Evolutionary conservation across 163 green algal species (phyloP), one percentile per base, ranked within the genome.

Genomic region (Picocystis sp.): DNA sequence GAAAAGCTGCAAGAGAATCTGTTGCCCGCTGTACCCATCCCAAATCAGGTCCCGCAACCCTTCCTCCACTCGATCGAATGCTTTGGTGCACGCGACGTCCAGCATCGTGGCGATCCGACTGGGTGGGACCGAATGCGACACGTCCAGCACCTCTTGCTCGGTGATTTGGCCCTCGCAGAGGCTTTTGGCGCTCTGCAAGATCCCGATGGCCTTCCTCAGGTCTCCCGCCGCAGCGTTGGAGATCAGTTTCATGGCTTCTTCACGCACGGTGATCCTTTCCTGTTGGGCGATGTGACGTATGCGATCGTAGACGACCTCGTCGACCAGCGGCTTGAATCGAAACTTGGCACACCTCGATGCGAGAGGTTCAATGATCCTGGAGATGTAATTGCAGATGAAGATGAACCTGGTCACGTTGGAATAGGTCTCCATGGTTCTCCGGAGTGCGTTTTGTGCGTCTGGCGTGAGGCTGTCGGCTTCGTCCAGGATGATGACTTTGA

Each of bases 301-400:
- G 45, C 87, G 76, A 21, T 75, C 66, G 23, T 59, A 53, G 77
- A 95, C 93, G 22, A 89, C 69, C 17, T 74, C 74, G 12, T 66
- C 60, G 50, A 82, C 74, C 58, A 97, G 66, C 15, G 88, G 84
- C 65, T 89, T 83, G 70, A 96, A 93, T n/a, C 75, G 65, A 55
- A 64, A 74, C 47, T 75, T 77, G 22, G 64, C 56, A 35, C 68
- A 77, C 11, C 67, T 46, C 19, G 44, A 62, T 17, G 63, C 42
- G 17, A 72, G 52, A 10, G 63, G 63, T 24, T 95, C 88, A 42
- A 98, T 98, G 71, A 98, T 95, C 52, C 84, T 79, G 13, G 24
- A 52, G 25, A 98, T 79, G 57, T 98, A 98, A 75, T 98, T 98
- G 75, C 89, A 98, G 57, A 94, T 89, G 69, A 98, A 92, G 29